Conservation (phyloP, 805 yeast species). For the Pichia occidentalis region DNA sequence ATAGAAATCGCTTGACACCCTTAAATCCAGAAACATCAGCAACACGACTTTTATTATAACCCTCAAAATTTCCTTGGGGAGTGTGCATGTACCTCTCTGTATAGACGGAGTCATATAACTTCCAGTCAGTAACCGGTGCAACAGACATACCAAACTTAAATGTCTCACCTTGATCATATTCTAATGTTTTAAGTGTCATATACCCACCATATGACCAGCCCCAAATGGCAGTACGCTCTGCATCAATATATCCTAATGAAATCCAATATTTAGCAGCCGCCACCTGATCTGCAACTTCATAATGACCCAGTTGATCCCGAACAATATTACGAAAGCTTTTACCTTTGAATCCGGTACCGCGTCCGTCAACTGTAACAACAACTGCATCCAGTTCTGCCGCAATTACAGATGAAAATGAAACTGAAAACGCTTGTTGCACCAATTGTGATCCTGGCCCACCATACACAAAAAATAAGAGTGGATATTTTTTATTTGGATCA, state of each 20-base stretch:
- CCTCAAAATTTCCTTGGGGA: conserved; percentile 60
- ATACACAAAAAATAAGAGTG: conserved; percentile 82
- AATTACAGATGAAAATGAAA: conserved; percentile 65
- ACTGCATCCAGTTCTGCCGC: conserved; percentile 75
- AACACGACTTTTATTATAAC: conserved; percentile 56
- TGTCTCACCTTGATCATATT: conserved; percentile 64
- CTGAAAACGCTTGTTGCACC: conserved; percentile 54
- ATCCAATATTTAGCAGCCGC: conserved; percentile 74
- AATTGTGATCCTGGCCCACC: conserved; percentile 95
- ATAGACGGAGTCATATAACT: conserved; percentile 83
- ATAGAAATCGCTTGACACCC: conserved; percentile 56
- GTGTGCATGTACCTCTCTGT: conserved; percentile 93
- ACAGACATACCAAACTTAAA: conserved; percentile 91
- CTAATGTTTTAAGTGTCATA: conserved; percentile 83
- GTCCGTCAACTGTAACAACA: conserved; percentile 92
- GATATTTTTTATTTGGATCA: conserved; percentile 56
- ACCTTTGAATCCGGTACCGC: conserved; percentile 93
- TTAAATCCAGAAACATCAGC: conserved; percentile 53
- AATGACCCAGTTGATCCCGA: conserved; percentile 72
- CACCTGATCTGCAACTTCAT: conserved; percentile 83
- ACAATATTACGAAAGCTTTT: conserved; percentile 70
- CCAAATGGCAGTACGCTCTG: conserved; percentile 73
- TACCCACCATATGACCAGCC: conserved; percentile 99
- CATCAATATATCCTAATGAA: conserved; percentile 55
- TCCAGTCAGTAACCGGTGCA: conserved; percentile 97